These are phyloP conservation scores for Pugionium cornutum DNA, from an alignment of 345 rosid species.

Conservation along the genomic window DNA sequence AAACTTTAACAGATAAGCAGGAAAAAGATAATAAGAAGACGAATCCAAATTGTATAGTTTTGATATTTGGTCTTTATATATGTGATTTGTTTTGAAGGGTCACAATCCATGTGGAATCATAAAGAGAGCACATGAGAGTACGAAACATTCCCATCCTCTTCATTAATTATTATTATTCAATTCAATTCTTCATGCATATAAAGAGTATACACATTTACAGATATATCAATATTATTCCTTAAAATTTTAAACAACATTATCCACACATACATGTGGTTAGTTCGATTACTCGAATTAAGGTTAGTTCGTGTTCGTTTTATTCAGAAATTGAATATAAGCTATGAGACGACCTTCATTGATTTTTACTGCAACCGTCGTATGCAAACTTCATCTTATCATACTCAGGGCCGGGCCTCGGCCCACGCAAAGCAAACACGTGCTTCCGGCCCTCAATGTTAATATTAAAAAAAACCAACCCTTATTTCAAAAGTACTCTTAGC, in stretches of 20 bases:
- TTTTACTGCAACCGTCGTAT: too few relatives aligned
- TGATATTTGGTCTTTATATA: constrained; percentile 15
- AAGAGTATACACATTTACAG: background rate
- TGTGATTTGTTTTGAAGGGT: constrained; percentile 33
- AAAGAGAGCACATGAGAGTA: constrained; percentile 38
- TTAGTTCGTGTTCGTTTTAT: too few relatives aligned
- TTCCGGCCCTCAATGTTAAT: too few relatives aligned
- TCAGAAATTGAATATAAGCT: too few relatives aligned
- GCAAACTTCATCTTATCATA: too few relatives aligned
- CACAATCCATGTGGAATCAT: constrained; percentile 36
- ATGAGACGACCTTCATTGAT: too few relatives aligned
- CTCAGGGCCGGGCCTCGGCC: too few relatives aligned
- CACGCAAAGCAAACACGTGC: too few relatives aligned
- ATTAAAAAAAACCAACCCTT: too few relatives aligned
- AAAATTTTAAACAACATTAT: constrained; percentile 17
- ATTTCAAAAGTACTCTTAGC: too few relatives aligned
- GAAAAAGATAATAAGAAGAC: constrained; percentile 28
- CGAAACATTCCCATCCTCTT: constrained; percentile 34
- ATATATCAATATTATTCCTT: background rate
- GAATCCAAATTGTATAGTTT: constrained; percentile 21
- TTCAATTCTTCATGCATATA: constrained; percentile 8
- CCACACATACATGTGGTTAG: background rate
- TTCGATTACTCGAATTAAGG: background rate
- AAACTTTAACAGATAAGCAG: constrained; percentile 33
- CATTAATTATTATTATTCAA: constrained; percentile 27